phyloP scores from a whole-genome alignment of 768 basidiomycete genomes.

The Trametopsis cervina region DNA sequence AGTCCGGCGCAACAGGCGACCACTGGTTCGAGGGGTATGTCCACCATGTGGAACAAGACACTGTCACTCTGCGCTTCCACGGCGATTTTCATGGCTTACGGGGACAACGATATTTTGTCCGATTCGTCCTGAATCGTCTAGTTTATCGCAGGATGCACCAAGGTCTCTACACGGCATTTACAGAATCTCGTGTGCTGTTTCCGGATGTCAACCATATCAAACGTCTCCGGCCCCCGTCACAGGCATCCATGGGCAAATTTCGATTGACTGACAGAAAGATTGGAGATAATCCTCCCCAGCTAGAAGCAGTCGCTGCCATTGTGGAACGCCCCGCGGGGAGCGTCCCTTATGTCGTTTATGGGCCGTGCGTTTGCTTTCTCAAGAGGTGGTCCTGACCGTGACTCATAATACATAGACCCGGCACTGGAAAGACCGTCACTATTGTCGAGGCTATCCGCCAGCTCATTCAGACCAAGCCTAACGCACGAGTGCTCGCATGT shows the following conservation, averaged over 20 bases:
- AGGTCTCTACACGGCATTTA: slow-evolving; percentile 34
- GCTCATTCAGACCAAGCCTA: slow-evolving; percentile 34
- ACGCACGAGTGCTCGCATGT: slow-evolving; percentile 49
- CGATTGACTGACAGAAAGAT: slow-evolving; percentile 24
- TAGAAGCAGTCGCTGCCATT: slow-evolving; percentile 44
- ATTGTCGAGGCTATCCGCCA: slow-evolving; percentile 57
- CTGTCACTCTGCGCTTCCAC: slow-evolving; percentile 42
- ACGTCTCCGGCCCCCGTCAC: background rate
- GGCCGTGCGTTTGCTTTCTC: slow-evolving; percentile 39
- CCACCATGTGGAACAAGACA: slow-evolving; percentile 35
- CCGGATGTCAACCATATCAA: slow-evolving; percentile 22
- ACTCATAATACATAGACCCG: slow-evolving; percentile 25
- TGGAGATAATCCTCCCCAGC: slow-evolving; percentile 37
- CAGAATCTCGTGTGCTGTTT: slow-evolving; percentile 40
- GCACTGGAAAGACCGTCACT: slow-evolving; percentile 62
- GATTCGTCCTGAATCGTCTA: slow-evolving; percentile 48
- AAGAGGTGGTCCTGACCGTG: background rate
- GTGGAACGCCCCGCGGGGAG: slow-evolving; percentile 38
- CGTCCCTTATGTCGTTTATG: slow-evolving; percentile 53
- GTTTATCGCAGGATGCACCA: slow-evolving; percentile 50
- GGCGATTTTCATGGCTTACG: slow-evolving; percentile 37
- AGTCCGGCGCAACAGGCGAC: slow-evolving; percentile 23
- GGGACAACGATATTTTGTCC: slow-evolving; percentile 36
- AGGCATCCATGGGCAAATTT: slow-evolving; percentile 13
- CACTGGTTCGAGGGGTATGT: slow-evolving; percentile 36